A percentile compares a stretch with the other conserved stretches of the same genome.
phyloP scores from a whole-genome alignment of 139 green algal genomes.

The Edaphochlamys debaryana region DNA sequence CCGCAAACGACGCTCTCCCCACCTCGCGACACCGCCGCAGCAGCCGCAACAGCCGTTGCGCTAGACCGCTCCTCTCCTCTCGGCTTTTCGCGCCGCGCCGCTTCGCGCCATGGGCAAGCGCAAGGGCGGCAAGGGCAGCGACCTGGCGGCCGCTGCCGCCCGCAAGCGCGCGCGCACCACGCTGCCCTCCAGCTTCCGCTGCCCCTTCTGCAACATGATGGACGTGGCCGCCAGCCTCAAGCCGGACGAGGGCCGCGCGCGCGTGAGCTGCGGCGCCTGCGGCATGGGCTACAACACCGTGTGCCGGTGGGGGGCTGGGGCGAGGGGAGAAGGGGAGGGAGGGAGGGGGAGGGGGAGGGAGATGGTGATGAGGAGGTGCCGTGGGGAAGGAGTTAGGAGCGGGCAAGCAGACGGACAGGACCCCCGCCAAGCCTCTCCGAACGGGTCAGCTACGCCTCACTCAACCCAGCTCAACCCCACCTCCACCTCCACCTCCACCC shows the following conservation, averaged over 20 bases:
- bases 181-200: slow-evolving; percentile 24
- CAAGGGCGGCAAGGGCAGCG: not conserved
- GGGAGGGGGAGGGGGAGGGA: too few species aligned
- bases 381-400: not conserved
- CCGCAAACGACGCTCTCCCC: too few species aligned
- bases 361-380: not conserved
- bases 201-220: slow-evolving; percentile 22
- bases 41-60: too few species aligned
- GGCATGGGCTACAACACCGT: not conserved
- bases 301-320: not conserved
- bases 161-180: not conserved
- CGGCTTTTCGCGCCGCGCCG: too few species aligned
- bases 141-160: not conserved
- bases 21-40: too few species aligned
- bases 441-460: too few species aligned
- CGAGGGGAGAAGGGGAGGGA: not conserved
- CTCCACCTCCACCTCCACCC: not conserved
- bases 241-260: slow-evolving; percentile 3
- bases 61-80: too few species aligned
- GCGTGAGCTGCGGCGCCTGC: not conserved
- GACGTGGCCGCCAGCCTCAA: not conserved
- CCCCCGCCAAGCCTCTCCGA: too few species aligned
- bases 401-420: too few species aligned
- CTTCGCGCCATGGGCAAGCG: slow-evolving; percentile 17
- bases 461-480: too few species aligned